These are phyloP conservation scores for Leishmania major DNA, from an alignment of 208 protist genomes.

Conservation along the genomic window DNA sequence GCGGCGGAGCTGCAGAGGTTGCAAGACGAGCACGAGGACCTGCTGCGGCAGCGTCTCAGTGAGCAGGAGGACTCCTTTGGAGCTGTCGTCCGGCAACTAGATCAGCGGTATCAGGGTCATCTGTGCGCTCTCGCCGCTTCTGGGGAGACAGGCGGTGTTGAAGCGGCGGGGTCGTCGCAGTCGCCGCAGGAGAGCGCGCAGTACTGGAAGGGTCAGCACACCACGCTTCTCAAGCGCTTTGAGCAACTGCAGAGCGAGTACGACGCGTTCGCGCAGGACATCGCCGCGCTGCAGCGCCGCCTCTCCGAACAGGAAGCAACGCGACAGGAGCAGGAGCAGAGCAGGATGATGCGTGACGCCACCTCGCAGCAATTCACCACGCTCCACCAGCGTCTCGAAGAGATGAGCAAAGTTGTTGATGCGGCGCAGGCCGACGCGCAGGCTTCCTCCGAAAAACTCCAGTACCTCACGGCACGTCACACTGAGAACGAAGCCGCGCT, in stretches of 20 bases:
- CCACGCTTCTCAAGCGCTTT: constrained; percentile 41
- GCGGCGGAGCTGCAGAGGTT: constrained; percentile 8
- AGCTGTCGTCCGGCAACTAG: constrained; percentile 22
- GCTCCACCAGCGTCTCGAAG: constrained; percentile 30
- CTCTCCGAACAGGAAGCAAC: constrained; percentile 23
- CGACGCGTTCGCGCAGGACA: constrained; percentile 39
- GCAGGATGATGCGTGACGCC: constrained; percentile 23
- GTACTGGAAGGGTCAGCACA: constrained; percentile 39
- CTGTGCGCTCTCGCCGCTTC: constrained; percentile 1
- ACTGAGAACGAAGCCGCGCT: constrained; percentile 10
- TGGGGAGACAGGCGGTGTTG: neutral
- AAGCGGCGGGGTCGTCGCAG: too few relatives aligned
- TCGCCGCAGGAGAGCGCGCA: constrained; percentile 2
- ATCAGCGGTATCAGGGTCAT: constrained; percentile 33
- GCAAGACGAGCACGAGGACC: constrained; percentile 12
- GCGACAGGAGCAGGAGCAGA: constrained; percentile 25
- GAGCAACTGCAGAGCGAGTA: constrained; percentile 55
- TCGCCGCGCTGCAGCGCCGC: constrained; percentile 23
- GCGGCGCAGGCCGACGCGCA: constrained; percentile 37
- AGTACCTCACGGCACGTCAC: constrained; percentile 10
- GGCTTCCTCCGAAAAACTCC: constrained; percentile 17
- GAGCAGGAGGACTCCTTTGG: constrained; percentile 25
- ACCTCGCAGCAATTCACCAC: constrained; percentile 31
- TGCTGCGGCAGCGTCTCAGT: constrained; percentile 21
- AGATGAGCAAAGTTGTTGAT: constrained; percentile 34